Evolutionary conservation across 73 alveolate genomes (phyloP).

Genomic region (Paramecium pentaurelia): DNA sequence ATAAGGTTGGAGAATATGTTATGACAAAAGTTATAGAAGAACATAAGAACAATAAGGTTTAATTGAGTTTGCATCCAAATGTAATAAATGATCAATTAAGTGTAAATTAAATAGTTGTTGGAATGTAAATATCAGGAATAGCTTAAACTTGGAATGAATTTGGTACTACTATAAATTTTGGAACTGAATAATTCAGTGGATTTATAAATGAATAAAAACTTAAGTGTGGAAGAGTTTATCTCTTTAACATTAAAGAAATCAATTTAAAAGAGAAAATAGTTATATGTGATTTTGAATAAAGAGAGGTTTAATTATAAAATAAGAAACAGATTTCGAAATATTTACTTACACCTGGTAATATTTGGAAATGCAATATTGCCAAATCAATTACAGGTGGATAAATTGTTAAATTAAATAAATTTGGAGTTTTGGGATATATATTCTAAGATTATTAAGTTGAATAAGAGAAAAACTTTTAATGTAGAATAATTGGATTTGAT

Average conservation of each 20-base stretch:
- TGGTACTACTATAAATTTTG: constrained; percentile 12
- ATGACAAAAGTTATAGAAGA: constrained; percentile 18
- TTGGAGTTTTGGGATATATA: constrained; percentile 16
- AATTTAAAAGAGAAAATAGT: not conserved
- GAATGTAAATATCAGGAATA: constrained; percentile 18
- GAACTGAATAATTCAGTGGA: not conserved
- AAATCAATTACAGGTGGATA: not conserved
- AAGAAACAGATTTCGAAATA: not conserved
- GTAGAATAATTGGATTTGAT: constrained; percentile 31
- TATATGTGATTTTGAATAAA: not conserved
- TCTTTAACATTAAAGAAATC: not conserved
- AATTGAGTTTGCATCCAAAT: constrained; percentile 4
- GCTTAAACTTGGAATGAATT: constrained; percentile 7
- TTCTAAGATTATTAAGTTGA: not conserved
- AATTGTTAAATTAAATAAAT: not conserved
- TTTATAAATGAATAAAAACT: not conserved
- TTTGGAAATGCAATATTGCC: not conserved
- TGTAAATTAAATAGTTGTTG: not conserved
- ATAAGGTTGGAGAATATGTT: not conserved
- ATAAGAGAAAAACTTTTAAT: not conserved
- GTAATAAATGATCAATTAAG: not conserved
- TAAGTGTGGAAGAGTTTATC: not conserved
- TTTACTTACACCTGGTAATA: not conserved
- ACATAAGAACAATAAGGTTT: not conserved
- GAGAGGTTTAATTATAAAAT: not conserved